These are phyloP conservation scores for Wakefieldia striispora DNA, from an alignment of 768 basidiomycete genomes.

Conservation along the genomic window DNA sequence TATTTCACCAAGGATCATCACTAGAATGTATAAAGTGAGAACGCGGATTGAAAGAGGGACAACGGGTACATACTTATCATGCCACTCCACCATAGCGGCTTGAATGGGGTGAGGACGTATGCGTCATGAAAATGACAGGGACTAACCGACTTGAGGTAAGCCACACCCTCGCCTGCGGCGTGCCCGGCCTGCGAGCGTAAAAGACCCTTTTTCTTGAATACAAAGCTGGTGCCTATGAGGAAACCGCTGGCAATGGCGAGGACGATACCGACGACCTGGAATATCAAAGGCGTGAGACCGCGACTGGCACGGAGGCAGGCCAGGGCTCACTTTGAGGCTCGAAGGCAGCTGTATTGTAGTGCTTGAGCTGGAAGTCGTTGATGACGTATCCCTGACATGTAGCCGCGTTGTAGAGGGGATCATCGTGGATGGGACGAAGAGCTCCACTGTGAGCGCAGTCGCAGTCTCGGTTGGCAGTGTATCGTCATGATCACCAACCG, in stretches of 20 bases:
- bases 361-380: conserved; percentile 37
- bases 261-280: conserved; percentile 70
- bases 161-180: conserved; percentile 80
- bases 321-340: conserved; percentile 51
- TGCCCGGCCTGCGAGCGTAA: conserved; percentile 80
- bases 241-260: conserved; percentile 77
- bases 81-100: conserved; percentile 92
- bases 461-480: conserved; percentile 14
- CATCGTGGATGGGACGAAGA: not conserved
- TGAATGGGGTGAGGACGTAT: conserved; percentile 6
- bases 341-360: conserved; percentile 35
- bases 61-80: conserved; percentile 65
- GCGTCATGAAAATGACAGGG: conserved; percentile 1
- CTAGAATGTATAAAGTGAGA: conserved; percentile 29
- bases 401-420: conserved; percentile 6
- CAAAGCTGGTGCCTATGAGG: conserved; percentile 90
- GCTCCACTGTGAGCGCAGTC: conserved; percentile 9
- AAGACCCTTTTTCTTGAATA: conserved; percentile 97
- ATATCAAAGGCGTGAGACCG: not conserved
- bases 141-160: conserved; percentile 90
- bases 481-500: conserved; percentile 19
- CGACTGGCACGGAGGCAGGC: not conserved
- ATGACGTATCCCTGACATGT: conserved; percentile 29
- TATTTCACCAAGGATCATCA: conserved; percentile 91
- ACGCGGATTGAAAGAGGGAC: too few relatives aligned